Conservation (phyloP, 2,329 filamentous ascomycete species). For the Dryadomyces quercus-mongolicae region DNA sequence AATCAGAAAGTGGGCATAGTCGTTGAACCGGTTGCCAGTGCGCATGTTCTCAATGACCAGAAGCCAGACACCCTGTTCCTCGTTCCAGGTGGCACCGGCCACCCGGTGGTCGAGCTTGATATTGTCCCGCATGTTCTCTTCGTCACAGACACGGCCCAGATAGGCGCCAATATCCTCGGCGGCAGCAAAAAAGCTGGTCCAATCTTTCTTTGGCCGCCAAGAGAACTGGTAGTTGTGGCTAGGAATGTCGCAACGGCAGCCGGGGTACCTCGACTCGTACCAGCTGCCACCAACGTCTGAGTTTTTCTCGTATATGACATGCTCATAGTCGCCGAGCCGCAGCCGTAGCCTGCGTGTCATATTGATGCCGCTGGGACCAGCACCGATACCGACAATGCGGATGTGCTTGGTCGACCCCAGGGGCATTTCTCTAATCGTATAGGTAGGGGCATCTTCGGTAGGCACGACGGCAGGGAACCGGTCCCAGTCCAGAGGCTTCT, state of each 20-base stretch:
- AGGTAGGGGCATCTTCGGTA: not conserved
- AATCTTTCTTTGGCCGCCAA: conserved; percentile 46
- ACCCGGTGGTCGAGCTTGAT: conserved; percentile 33
- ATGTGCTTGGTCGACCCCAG: conserved; percentile 21
- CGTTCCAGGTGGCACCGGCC: conserved; percentile 30
- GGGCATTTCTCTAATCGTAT: conserved; percentile 10
- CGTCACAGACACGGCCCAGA: conserved; percentile 30
- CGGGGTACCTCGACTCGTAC: conserved; percentile 47
- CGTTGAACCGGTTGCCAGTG: conserved; percentile 27
- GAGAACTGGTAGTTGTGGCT: conserved; percentile 52
- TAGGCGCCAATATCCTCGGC: conserved; percentile 45
- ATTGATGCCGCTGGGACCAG: conserved; percentile 31
- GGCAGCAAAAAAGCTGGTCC: conserved; percentile 44
- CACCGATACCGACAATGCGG: conserved; percentile 31
- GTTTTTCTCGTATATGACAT: conserved; percentile 45
- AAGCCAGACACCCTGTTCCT: conserved; percentile 28
- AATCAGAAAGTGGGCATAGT: conserved; percentile 34
- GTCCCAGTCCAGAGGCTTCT: not conserved
- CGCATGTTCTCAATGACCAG: conserved; percentile 26
- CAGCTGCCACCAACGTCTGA: conserved; percentile 43
- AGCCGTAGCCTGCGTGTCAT: conserved; percentile 31
- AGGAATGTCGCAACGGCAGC: conserved; percentile 43
- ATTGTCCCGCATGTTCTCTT: conserved; percentile 29
- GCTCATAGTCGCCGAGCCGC: conserved; percentile 28
- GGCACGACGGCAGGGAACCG: not conserved